These are phyloP conservation scores for Aurantiochytrium sp. DNA, from an alignment of 108 stramenopile genomes.

Conservation along the genomic window DNA sequence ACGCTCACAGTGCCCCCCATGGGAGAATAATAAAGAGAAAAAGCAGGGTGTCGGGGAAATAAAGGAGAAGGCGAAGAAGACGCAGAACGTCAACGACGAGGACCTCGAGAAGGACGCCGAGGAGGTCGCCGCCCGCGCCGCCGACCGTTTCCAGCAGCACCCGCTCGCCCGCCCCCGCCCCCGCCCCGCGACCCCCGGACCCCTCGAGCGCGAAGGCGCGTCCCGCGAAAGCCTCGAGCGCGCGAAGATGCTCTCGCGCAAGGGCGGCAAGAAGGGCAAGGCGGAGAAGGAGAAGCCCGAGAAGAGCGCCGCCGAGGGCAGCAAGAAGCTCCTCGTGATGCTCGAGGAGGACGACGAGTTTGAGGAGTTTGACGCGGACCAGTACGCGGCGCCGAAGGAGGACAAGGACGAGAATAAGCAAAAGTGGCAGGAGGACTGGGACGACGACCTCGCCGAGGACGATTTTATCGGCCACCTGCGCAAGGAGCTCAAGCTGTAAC, in stretches of 20 bases:
- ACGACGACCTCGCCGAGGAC: background rate
- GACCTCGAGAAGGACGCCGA: no score
- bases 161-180: no score
- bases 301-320: background rate
- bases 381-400: background rate
- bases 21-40: no score
- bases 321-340: conserved; percentile 15
- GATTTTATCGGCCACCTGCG: background rate
- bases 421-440: conserved; percentile 32
- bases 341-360: conserved; percentile 31
- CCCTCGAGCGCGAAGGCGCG: no score
- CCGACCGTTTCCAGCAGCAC: no score
- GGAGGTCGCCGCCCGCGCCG: no score
- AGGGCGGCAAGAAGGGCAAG: background rate
- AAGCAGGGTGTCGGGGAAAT: no score
- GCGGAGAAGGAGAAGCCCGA: background rate
- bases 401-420: background rate
- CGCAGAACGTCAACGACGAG: no score
- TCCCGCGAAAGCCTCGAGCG: no score
- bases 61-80: no score
- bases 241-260: background rate
- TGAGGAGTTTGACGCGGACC: conserved; percentile 11
- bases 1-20: no score
- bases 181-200: no score
- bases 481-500: background rate